Base-by-base conservation (phyloP, 164 flowering plant species). In the Berberis vulgaris region DNA sequence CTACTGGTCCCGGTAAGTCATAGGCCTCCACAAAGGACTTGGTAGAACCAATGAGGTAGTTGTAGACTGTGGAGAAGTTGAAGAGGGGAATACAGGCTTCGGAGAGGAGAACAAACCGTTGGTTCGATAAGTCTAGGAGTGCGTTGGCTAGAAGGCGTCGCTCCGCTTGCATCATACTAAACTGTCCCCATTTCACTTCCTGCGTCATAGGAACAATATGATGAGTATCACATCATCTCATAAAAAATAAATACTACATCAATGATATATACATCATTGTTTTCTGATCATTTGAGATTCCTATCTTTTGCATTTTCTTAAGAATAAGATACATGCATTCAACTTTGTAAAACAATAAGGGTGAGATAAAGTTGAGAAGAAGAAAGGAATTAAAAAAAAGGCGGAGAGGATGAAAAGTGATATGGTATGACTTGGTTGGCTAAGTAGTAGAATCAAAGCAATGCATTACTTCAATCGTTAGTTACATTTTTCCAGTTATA, bases 11-110 rank as follows among this genome's bases (percentile, higher is more conserved):
- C 0, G 73, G 78, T 3, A 76, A 63, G 45, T 85, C 91, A 5
- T 75, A 82, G 43, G 73, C 49, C 72, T 82, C 81, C 3, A 89
- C 83, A 44, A 74, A 82, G 52, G 62, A 75, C 41, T 71, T 53
- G 45, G 65, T 76, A 13, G 96, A 80, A 71, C 78, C 71, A n/a
- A 77, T 76, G 65, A 89, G 84, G 78, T 85, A 80, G n/a, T 77
- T 59, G 71, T 89, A 87, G 69, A 83, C 50, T 6, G 86, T 83
- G 67, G 85, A 49, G 83, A 89, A 89, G 69, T 86, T 82, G 82
- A 78, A 84, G 64, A 89, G 81, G 12, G 94, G 96, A 59, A 89
- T 86, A 86, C 96, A 89, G 2, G 96, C 59, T 65, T 89, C 96
- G 0, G 94, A 89, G 55, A 89, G 81, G 41, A 89, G 94, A 60